These are phyloP conservation scores for Casaregolazyma suthepensis DNA, from an alignment of 1,139 yeast species.

Conservation along the genomic window DNA sequence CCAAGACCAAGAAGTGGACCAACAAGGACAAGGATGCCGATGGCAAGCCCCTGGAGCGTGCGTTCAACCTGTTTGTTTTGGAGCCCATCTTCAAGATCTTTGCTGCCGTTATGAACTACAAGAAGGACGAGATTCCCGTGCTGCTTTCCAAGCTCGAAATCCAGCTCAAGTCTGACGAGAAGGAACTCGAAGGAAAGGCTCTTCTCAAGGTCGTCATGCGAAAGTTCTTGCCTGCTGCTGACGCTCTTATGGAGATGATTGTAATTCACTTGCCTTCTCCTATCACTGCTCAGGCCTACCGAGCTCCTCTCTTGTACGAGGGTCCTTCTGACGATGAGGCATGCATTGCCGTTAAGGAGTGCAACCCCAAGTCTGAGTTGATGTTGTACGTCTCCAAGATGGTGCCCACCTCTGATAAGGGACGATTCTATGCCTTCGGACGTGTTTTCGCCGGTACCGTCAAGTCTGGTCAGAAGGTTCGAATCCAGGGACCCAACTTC, in stretches of 20 bases:
- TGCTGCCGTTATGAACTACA: conserved; percentile 93
- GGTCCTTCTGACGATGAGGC: conserved; percentile 96
- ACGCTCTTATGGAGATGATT: conserved; percentile 98
- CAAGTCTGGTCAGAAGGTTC: conserved; percentile 96
- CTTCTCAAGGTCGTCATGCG: conserved; percentile 98
- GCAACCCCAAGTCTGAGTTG: conserved; percentile 98
- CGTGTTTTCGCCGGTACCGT: conserved; percentile 99
- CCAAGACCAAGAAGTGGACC: conserved; percentile 99
- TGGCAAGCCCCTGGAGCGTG: conserved; percentile 96
- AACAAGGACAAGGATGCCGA: conserved; percentile 94
- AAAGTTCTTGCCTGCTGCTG: conserved; percentile 99
- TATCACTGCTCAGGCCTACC: conserved; percentile 97
- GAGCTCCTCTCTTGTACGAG: conserved; percentile 99
- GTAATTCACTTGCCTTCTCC: conserved; percentile 98
- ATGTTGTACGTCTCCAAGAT: conserved; percentile 99
- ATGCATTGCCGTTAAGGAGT: conserved; percentile 90
- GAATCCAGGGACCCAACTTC: conserved; percentile 99
- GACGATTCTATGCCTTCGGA: conserved; percentile 99
- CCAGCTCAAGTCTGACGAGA: conserved; percentile 85
- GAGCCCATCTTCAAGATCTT: conserved; percentile 99
- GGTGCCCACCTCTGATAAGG: conserved; percentile 99
- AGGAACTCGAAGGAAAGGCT: conserved; percentile 98
- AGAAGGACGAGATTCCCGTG: conserved; percentile 90
- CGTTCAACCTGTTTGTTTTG: conserved; percentile 98
- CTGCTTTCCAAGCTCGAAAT: conserved; percentile 92